Conservation (phyloP, 805 yeast genomes). For the Teunomyces funiuensis region DNA sequence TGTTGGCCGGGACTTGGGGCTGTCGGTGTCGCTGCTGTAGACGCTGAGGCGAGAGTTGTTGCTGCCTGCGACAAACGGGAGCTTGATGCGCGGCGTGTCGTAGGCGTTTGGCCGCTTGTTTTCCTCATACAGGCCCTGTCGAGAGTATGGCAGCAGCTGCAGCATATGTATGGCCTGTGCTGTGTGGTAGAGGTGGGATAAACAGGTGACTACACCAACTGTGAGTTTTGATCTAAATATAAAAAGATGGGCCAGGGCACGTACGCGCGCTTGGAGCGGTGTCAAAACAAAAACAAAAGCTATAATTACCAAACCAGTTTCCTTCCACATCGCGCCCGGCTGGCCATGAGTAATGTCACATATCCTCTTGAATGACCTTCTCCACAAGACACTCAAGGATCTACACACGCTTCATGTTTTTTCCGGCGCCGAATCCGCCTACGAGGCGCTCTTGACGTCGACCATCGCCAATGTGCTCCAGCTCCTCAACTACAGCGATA, state of each 20-base stretch:
- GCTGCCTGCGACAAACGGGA: slow-evolving; percentile 8
- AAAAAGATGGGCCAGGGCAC: neutral
- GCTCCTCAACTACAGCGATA: slow-evolving; percentile 17
- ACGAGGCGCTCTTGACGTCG: slow-evolving; percentile 13
- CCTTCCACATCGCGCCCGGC: neutral
- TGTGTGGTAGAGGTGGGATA: neutral
- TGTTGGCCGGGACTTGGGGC: neutral
- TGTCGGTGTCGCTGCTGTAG: slow-evolving; percentile 7
- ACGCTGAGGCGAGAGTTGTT: slow-evolving; percentile 13
- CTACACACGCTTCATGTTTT: slow-evolving; percentile 16
- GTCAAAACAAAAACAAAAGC: neutral
- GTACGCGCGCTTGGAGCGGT: too few relatives aligned
- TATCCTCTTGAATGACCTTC: slow-evolving; percentile 14
- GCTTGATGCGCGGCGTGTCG: slow-evolving; percentile 20
- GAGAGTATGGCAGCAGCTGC: slow-evolving; percentile 5
- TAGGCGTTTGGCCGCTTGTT: slow-evolving; percentile 20
- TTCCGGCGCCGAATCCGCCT: slow-evolving; percentile 9
- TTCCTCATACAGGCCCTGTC: neutral
- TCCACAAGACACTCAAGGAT: slow-evolving; percentile 18
- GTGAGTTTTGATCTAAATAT: neutral
- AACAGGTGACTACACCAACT: neutral
- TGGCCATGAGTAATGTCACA: slow-evolving; percentile 2
- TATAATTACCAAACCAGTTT: too few relatives aligned
- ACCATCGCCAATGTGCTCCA: slow-evolving; percentile 16
- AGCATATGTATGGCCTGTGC: neutral